Conservation (phyloP, 805 yeast genomes). For the Metschnikowia corniflorae region DNA sequence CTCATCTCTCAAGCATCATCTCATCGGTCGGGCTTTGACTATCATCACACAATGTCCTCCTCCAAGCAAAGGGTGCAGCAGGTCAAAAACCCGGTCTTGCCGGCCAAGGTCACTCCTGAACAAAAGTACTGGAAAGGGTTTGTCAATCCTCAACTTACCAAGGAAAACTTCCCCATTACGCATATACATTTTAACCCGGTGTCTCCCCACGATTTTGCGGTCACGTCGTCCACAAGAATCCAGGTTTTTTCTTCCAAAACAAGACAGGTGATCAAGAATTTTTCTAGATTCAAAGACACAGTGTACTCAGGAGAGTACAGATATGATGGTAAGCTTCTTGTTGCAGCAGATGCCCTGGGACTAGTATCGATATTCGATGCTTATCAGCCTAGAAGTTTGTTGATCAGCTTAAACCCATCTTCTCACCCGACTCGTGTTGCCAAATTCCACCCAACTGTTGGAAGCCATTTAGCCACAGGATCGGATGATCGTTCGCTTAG, state of each 20-base stretch:
- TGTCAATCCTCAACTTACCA: conserved; percentile 78
- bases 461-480: conserved; percentile 77
- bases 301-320: conserved; percentile 91
- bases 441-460: conserved; percentile 76
- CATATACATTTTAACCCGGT: conserved; percentile 85
- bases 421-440: conserved; percentile 90
- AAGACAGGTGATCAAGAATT: conserved; percentile 83
- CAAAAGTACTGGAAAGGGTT: conserved; percentile 92
- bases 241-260: conserved; percentile 94
- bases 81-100: conserved; percentile 69
- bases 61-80: conserved; percentile 60
- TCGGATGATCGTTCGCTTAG: conserved; percentile 88
- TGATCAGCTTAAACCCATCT: conserved; percentile 79
- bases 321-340: conserved; percentile 83
- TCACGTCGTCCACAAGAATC: conserved; percentile 85
- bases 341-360: conserved; percentile 95
- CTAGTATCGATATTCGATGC: conserved; percentile 88
- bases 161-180: conserved; percentile 88
- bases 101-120: conserved; percentile 85
- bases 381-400: conserved; percentile 67
- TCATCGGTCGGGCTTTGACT: background rate
- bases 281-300: conserved; percentile 83
- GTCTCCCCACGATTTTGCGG: conserved; percentile 87
- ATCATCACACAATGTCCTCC: conserved; percentile 58
- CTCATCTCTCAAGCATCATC: conserved; percentile 5